Base-by-base conservation (phyloP, 2,329 filamentous ascomycete genomes). In the Xylaria sp. region DNA sequence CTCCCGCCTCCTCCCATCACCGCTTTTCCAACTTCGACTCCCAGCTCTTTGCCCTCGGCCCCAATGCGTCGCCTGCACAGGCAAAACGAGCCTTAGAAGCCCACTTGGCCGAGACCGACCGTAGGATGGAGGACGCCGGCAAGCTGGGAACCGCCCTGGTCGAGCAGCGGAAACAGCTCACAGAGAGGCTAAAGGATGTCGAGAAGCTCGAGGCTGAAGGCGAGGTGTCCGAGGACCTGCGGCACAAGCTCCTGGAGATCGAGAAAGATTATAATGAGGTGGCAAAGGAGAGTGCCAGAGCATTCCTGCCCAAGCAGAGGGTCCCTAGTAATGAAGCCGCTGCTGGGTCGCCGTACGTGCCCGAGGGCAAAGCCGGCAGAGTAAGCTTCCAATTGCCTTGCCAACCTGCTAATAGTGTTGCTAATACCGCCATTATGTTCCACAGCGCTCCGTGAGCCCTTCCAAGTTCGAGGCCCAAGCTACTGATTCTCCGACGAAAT, bases 201-300 rank as follows among this genome's bases (percentile, higher is more conserved):
- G 90, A 96, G 65, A 85, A 87, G 67, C 79, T 90, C 55, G 81
- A 91, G 66, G 79, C 83, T 41, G 89, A 94, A 63, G 85, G 84
- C 20, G 89, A 96, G 58, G 85, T 97, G 47, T 87, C 88, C 0
- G 86, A 90, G 2, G 92, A 96, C 62, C 77, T 99, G 65, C 90
- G 89, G 55, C 83, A 88, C 66, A 92, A 90, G 73, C 81, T 99
- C 48, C 81, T 85, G 13, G 92, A 96, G 59, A 86, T 99, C 55
- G 94, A 99, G 72, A 90, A 86, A 71, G 94, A 99, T 68, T 97
- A 95, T 76, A 93, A 96, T 71, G 92, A 97, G 69, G 87, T 97
- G 43, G 92, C 92, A 11, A 83, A 89, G 59, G 93, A 97, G 71
- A 94, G 90, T 44, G 91, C 93, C 40, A 84, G 93, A 61, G 92